phyloP scores from a whole-genome alignment of 371 early-diverging fungal species.

The Massospora cicadina region DNA sequence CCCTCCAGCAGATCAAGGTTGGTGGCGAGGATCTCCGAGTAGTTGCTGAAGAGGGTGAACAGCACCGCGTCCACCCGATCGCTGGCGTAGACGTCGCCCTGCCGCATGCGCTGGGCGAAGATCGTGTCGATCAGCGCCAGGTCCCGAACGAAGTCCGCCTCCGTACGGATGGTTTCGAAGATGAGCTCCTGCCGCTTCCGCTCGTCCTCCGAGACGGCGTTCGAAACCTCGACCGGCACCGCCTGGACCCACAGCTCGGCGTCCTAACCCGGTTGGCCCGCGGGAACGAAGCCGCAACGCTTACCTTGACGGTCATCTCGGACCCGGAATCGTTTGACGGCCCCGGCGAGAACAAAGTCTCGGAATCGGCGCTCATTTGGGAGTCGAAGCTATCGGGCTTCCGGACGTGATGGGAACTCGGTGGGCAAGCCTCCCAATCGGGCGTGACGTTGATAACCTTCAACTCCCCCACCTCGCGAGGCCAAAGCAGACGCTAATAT shows the following conservation, averaged over 20 bases:
- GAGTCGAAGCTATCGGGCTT: neutral
- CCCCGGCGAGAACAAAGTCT: neutral
- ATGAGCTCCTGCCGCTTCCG: conserved; percentile 78
- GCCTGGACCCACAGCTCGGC: conserved; percentile 33
- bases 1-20: conserved; percentile 45
- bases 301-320: neutral
- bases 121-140: conserved; percentile 35
- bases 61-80: conserved; percentile 7
- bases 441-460: neutral
- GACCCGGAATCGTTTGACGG: neutral
- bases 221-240: conserved; percentile 46
- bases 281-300: neutral
- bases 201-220: conserved; percentile 47
- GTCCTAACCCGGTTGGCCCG: neutral
- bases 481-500: neutral
- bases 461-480: neutral
- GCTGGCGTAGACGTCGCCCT: neutral
- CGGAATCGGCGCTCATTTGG: no score
- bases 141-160: conserved; percentile 77
- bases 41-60: conserved; percentile 43
- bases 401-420: neutral
- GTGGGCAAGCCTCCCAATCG: neutral
- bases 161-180: conserved; percentile 75
- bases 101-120: neutral
- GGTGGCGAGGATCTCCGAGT: conserved; percentile 43